Percentiles rank a stretch among this genome's conserved stretches.
phyloP scores from a whole-genome alignment of 306 rosid species.

The Dryas alaskensis region DNA sequence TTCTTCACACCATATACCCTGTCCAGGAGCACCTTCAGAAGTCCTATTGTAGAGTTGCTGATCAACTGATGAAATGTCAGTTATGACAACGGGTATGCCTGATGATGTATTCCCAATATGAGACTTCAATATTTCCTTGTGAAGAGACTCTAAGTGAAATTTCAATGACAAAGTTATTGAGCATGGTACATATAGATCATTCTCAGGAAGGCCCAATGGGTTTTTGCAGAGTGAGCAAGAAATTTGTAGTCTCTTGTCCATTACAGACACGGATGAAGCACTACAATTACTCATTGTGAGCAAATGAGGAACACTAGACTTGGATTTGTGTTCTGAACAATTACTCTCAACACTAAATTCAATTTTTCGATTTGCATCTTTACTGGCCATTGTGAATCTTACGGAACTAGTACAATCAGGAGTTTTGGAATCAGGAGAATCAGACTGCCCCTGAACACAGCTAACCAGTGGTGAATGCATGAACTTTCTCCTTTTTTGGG shows the following conservation, averaged over 20 bases:
- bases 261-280: conserved; percentile 31
- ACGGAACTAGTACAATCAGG: conserved; percentile 27
- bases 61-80: conserved; percentile 57
- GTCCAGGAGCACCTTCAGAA: conserved; percentile 36
- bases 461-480: conserved; percentile 32
- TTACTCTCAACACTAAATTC: conserved; percentile 36
- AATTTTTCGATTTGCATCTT: conserved; percentile 41
- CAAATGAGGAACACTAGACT: conserved; percentile 34
- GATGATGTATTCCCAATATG: conserved; percentile 24
- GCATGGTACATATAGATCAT: conserved; percentile 55
- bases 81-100: conserved; percentile 50
- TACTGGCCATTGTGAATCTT: conserved; percentile 27
- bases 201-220: conserved; percentile 73
- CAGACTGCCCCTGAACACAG: conserved; percentile 43
- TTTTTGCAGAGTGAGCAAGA: conserved; percentile 73
- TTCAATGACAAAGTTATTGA: conserved; percentile 50
- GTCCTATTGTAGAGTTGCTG: conserved; percentile 42
- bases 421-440: conserved; percentile 38
- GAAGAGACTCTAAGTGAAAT: conserved; percentile 55
- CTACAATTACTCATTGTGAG: conserved; percentile 21
- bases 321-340: conserved; percentile 19
- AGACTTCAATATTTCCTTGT: conserved; percentile 33
- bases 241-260: conserved; percentile 48
- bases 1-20: conserved; percentile 73
- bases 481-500: conserved; percentile 67